These are phyloP conservation scores for Saccharomyces hybrid DNA, from an alignment of 1,139 yeast species.

Conservation along the genomic window DNA sequence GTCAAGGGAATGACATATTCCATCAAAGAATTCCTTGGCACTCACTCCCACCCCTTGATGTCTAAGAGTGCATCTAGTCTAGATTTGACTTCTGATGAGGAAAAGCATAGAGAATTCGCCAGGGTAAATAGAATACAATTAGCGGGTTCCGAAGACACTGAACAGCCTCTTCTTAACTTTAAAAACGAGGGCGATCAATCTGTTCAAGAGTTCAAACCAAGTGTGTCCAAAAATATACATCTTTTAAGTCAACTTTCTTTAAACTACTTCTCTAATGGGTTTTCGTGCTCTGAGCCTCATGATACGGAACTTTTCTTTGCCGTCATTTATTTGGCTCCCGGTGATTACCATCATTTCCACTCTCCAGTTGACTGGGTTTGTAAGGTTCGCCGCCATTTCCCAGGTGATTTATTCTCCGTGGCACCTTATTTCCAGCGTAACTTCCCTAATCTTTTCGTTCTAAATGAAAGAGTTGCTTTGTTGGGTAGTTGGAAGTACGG, in stretches of 20 bases:
- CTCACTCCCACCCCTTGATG: constrained; percentile 33
- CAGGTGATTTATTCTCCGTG: constrained; percentile 92
- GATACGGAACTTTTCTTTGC: constrained; percentile 69
- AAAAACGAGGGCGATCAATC: constrained; percentile 56
- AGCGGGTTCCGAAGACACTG: constrained; percentile 34
- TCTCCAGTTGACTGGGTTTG: constrained; percentile 97
- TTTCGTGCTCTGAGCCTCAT: constrained; percentile 18
- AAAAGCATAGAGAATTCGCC: constrained; percentile 72
- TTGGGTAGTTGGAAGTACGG: constrained; percentile 97
- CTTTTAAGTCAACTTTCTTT: constrained; percentile 26
- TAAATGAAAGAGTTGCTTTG: constrained; percentile 92
- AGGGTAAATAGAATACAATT: constrained; percentile 55
- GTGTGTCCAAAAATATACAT: constrained; percentile 28
- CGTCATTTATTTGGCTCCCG: constrained; percentile 94
- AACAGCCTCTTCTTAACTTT: constrained; percentile 40
- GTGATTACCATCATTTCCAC: constrained; percentile 96
- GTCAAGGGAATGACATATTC: constrained; percentile 96
- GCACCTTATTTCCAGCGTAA: constrained; percentile 94
- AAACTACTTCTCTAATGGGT: constrained; percentile 15
- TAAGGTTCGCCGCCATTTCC: constrained; percentile 86
- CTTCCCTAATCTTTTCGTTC: constrained; percentile 75
- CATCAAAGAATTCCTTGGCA: constrained; percentile 80
- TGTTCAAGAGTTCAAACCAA: constrained; percentile 39
- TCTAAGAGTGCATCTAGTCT: constrained; percentile 25
- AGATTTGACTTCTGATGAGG: constrained; percentile 33